Percentiles rank a stretch among this genome's conserved stretches.
Conservation (phyloP, 23 red algal species). For the Gracilaria gracilis region DNA sequence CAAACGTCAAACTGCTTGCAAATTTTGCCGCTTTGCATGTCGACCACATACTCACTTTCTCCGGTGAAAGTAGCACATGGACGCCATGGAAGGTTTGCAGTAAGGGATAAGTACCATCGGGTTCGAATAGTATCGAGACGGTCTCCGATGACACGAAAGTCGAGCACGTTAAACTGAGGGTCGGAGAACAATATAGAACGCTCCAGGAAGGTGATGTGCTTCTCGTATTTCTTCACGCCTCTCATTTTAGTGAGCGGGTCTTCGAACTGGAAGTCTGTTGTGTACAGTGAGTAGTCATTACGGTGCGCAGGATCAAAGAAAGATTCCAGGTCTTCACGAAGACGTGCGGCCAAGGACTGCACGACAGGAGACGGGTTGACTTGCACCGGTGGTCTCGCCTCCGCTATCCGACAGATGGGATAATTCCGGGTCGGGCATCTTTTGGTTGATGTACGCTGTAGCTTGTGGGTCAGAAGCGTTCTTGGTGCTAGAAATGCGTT, state of each 20-base stretch:
- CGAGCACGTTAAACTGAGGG: constrained; percentile 58
- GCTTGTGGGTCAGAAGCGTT: neutral
- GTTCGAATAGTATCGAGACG: constrained; percentile 51
- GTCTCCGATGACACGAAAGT: constrained; percentile 32
- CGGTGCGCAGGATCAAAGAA: constrained; percentile 19
- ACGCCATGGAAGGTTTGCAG: constrained; percentile 70
- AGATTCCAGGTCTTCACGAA: constrained; percentile 45
- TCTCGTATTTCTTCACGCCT: constrained; percentile 52
- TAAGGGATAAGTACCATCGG: constrained; percentile 73
- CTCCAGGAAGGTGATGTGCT: constrained; percentile 74
- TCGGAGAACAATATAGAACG: constrained; percentile 66
- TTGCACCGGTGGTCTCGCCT: neutral
- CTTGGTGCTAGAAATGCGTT: neutral
- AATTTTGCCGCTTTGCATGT: constrained; percentile 38
- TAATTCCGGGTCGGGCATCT: neutral
- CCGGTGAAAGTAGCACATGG: constrained; percentile 80
- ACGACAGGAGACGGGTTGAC: constrained; percentile 17
- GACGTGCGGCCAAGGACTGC: constrained; percentile 4
- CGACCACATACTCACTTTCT: constrained; percentile 66
- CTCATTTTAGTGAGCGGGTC: constrained; percentile 78
- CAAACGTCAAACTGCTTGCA: constrained; percentile 71
- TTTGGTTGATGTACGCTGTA: neutral
- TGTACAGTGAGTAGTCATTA: constrained; percentile 65
- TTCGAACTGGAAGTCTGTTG: constrained; percentile 50
- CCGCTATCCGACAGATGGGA: neutral